Conservation (phyloP, 768 basidiomycete species). For the Dentipellis sp. region DNA sequence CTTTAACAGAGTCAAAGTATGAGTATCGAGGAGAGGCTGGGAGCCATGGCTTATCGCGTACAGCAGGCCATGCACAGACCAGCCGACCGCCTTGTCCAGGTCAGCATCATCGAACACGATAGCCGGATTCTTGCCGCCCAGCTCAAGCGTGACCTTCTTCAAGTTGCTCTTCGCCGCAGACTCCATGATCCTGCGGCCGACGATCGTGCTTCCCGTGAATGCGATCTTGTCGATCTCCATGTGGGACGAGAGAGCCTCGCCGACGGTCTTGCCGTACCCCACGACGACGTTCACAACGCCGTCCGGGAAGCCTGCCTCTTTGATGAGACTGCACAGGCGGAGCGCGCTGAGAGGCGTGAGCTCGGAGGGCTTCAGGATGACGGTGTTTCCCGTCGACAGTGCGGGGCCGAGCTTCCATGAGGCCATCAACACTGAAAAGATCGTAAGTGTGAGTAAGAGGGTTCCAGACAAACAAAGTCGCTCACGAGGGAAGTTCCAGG, state of each 20-base stretch:
- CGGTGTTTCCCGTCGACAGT: conserved; percentile 49
- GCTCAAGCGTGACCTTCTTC: conserved; percentile 62
- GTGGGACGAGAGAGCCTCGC: conserved; percentile 48
- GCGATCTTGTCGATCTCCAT: conserved; percentile 56
- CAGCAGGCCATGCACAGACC: no score
- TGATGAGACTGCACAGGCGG: conserved; percentile 32
- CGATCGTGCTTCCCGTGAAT: conserved; percentile 63
- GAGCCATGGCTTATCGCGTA: no score
- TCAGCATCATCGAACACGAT: conserved; percentile 40
- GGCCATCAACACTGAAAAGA: conserved; percentile 36
- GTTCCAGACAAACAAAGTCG: neutral
- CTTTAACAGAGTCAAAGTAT: conserved; percentile 20
- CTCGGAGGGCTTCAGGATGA: conserved; percentile 60
- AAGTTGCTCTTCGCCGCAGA: conserved; percentile 52
- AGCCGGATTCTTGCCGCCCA: conserved; percentile 56
- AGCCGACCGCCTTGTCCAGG: no score
- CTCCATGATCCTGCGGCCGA: conserved; percentile 55
- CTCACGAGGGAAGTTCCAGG: conserved; percentile 55
- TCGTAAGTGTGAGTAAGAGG: neutral
- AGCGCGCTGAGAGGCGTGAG: conserved; percentile 52
- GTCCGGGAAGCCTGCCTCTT: conserved; percentile 52
- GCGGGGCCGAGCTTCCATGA: conserved; percentile 57
- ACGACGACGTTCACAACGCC: conserved; percentile 55
- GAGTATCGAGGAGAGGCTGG: no score
- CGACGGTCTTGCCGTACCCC: conserved; percentile 46